A percentile compares a stretch with the other conserved stretches of the same genome.
These are phyloP conservation scores for Ilyonectria sp. DNA, from an alignment of 2,329 filamentous ascomycete genomes.

Conservation along the genomic window DNA sequence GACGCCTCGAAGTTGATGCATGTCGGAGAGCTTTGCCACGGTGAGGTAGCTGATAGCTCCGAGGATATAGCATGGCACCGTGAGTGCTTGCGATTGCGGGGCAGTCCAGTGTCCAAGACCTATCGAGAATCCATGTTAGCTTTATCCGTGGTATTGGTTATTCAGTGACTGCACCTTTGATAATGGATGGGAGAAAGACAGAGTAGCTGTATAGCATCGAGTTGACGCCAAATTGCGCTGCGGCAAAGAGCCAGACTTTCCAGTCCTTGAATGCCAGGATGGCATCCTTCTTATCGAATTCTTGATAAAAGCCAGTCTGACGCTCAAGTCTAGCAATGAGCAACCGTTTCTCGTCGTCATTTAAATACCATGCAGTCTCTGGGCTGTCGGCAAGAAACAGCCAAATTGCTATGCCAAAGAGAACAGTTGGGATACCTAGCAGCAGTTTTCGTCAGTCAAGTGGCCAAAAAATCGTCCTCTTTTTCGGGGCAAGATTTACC, in stretches of 20 bases:
- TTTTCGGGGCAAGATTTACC: constrained; percentile 4
- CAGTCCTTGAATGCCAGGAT: constrained; percentile 28
- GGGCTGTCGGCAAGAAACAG: constrained; percentile 26
- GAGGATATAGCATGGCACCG: constrained; percentile 74
- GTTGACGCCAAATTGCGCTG: constrained; percentile 27
- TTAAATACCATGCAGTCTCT: constrained; percentile 24
- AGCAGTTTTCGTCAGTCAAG: constrained; percentile 51
- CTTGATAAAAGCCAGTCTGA: constrained; percentile 66
- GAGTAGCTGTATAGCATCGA: constrained; percentile 65
- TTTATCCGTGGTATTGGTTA: neutral
- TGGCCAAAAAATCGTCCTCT: neutral
- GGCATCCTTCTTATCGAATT: constrained; percentile 28
- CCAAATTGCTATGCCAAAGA: constrained; percentile 16
- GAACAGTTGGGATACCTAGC: constrained; percentile 40
- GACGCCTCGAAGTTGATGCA: constrained; percentile 69
- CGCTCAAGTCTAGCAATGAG: constrained; percentile 59
- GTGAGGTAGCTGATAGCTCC: constrained; percentile 72
- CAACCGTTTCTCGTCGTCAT: constrained; percentile 17
- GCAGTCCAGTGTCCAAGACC: constrained; percentile 25
- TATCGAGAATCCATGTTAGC: constrained; percentile 9
- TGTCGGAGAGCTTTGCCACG: constrained; percentile 69
- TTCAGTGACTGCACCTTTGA: constrained; percentile 51
- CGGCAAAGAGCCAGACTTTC: constrained; percentile 30
- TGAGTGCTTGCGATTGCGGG: constrained; percentile 49
- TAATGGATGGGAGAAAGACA: constrained; percentile 81